Evolutionary conservation across 108 stramenopile species (phyloP).

Genomic region (Nannochloropsis gaditana): DNA sequence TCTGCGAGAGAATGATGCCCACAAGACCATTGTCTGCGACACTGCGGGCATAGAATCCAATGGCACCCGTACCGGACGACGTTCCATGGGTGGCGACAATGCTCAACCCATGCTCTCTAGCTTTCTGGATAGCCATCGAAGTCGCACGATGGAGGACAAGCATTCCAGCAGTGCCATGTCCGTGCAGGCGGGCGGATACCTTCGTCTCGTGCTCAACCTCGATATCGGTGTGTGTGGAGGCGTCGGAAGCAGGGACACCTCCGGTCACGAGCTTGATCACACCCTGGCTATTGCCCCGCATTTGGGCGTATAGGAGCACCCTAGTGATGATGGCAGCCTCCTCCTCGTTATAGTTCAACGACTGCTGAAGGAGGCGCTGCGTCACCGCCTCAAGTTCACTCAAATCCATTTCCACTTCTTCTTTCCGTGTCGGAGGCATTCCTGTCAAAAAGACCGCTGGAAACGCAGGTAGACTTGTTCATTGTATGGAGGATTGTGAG

Average conservation of each 20-base stretch:
- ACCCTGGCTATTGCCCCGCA: slow-evolving; percentile 37
- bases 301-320: neutral
- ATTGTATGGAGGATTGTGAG: too few relatives aligned
- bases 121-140: slow-evolving; percentile 38
- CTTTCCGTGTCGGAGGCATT: neutral
- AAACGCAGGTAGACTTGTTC: too few relatives aligned
- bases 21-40: slow-evolving; percentile 37
- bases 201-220: slow-evolving; percentile 36
- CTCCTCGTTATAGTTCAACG: neutral
- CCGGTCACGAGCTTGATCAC: slow-evolving; percentile 40
- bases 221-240: neutral
- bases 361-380: slow-evolving; percentile 12
- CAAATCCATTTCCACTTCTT: neutral
- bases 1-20: slow-evolving; percentile 45
- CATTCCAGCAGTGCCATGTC: slow-evolving; percentile 32
- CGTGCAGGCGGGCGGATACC: slow-evolving; percentile 37
- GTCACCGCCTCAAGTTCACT: neutral
- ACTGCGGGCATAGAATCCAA: slow-evolving; percentile 37
- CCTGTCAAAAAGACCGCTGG: too few relatives aligned
- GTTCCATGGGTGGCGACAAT: slow-evolving; percentile 37
- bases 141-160: slow-evolving; percentile 30
- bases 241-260: slow-evolving; percentile 21
- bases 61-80: slow-evolving; percentile 34
- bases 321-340: neutral
- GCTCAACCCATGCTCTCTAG: slow-evolving; percentile 36